Conservation (phyloP, 495 filamentous ascomycete species). For the Lindgomyces ingoldianus region DNA sequence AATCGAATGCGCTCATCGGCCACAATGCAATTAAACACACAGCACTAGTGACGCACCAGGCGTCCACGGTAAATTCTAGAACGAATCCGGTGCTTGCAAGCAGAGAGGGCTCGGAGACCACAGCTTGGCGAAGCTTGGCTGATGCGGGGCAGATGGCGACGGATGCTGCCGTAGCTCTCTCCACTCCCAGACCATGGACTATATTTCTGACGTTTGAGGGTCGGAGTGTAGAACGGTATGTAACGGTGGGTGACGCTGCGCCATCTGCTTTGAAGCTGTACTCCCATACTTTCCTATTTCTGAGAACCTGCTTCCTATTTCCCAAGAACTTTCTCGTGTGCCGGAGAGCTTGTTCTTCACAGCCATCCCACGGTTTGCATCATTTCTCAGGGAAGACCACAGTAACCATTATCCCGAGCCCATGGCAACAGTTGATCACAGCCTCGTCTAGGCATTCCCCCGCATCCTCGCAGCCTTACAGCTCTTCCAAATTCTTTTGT, state of each 20-base stretch:
- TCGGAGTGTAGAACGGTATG: too few species aligned
- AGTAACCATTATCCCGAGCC: too few species aligned
- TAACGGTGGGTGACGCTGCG: too few species aligned
- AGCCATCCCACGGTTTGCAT: neutral
- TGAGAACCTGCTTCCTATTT: neutral
- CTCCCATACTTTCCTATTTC: neutral
- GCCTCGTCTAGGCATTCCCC: constrained; percentile 15
- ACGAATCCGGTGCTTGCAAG: neutral
- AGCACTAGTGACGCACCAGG: neutral
- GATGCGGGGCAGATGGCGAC: neutral
- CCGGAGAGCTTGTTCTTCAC: neutral
- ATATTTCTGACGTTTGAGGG: neutral
- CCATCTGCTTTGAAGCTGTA: neutral
- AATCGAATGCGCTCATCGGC: neutral
- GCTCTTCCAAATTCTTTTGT: too few species aligned
- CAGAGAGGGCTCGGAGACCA: too few species aligned
- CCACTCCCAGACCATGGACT: neutral
- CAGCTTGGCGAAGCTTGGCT: neutral
- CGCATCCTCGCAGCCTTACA: constrained; percentile 26
- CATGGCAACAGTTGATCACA: constrained; percentile 9
- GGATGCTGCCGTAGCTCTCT: neutral
- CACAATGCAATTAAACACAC: neutral
- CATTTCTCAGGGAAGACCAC: constrained; percentile 8
- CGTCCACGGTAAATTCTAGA: neutral
- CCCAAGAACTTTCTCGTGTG: neutral